Conservation (phyloP, 441 rosid genomes). For the Euphorbia schlechtendalii region DNA sequence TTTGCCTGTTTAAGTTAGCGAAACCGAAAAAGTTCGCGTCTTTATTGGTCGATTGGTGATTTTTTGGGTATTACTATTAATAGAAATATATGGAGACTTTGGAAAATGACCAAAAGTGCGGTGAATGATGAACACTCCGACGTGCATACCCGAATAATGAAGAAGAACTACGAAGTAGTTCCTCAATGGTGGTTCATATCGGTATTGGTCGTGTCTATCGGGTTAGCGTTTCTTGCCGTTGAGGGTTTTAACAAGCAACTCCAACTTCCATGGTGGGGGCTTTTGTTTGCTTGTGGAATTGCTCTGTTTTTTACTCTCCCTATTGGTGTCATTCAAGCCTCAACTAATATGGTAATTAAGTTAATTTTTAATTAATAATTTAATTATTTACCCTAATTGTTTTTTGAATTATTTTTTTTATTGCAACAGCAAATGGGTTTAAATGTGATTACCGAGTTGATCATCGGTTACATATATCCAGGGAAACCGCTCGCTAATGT, state of each 20-base stretch:
- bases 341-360: too few species aligned
- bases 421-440: conserved; percentile 44
- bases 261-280: conserved; percentile 90
- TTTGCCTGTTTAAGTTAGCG: not conserved
- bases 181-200: conserved; percentile 73
- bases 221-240: conserved; percentile 39
- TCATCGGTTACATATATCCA: conserved; percentile 41
- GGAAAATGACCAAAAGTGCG: conserved; percentile 40
- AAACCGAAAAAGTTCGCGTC: not conserved
- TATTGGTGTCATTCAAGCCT: conserved; percentile 37
- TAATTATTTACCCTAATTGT: too few species aligned
- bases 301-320: conserved; percentile 73
- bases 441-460: conserved; percentile 48
- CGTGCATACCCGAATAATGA: conserved; percentile 73
- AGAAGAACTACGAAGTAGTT: conserved; percentile 49
- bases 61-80: too few species aligned
- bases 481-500: conserved; percentile 59
- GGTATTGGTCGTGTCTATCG: conserved; percentile 30
- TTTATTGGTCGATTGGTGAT: too few species aligned
- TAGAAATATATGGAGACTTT: conserved; percentile 52
- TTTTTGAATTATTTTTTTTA: too few species aligned
- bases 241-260: conserved; percentile 56
- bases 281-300: conserved; percentile 48
- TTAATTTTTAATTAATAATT: not conserved
- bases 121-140: conserved; percentile 34